Evolutionary conservation across 352 stramenopile genomes (phyloP).

Genomic region (Globisporangium camurandrum): DNA sequence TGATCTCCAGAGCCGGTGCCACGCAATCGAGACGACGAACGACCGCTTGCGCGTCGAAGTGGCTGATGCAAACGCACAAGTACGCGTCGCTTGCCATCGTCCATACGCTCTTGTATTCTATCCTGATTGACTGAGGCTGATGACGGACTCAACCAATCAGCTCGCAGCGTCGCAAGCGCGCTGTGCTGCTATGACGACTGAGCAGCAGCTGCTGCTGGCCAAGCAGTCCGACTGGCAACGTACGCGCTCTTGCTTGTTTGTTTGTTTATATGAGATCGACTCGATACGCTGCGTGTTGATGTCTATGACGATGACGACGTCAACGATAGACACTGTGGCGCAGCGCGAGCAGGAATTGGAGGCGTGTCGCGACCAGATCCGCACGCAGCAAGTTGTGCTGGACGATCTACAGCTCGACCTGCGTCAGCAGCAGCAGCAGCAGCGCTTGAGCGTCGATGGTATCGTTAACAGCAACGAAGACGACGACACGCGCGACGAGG

Average conservation of each 20-base stretch:
- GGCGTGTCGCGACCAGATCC: conserved; percentile 41
- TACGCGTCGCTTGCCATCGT: conserved; percentile 7
- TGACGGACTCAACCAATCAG: neutral
- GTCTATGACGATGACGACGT: no score
- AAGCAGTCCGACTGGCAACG: conserved; percentile 3
- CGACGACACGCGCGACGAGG: conserved; percentile 29
- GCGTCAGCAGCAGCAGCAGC: conserved; percentile 2
- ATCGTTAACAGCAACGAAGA: conserved; percentile 4
- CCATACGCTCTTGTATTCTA: neutral
- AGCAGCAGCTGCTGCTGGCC: conserved; percentile 5
- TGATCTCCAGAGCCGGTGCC: conserved; percentile 54
- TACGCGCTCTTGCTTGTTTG: no score
- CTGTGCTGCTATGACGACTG: neutral
- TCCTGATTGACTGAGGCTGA: no score
- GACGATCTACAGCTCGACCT: conserved; percentile 54
- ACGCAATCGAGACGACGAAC: conserved; percentile 43
- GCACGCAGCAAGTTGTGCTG: conserved; percentile 43
- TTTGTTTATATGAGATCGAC: no score
- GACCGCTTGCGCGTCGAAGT: conserved; percentile 26
- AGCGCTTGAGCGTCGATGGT: neutral
- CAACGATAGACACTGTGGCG: conserved; percentile 27
- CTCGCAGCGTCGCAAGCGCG: neutral
- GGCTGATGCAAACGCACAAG: conserved; percentile 24
- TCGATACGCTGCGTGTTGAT: no score
- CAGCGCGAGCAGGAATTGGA: conserved; percentile 35